Conservation (phyloP, 2,329 filamentous ascomycete species). For the Alternaria infectoria region DNA sequence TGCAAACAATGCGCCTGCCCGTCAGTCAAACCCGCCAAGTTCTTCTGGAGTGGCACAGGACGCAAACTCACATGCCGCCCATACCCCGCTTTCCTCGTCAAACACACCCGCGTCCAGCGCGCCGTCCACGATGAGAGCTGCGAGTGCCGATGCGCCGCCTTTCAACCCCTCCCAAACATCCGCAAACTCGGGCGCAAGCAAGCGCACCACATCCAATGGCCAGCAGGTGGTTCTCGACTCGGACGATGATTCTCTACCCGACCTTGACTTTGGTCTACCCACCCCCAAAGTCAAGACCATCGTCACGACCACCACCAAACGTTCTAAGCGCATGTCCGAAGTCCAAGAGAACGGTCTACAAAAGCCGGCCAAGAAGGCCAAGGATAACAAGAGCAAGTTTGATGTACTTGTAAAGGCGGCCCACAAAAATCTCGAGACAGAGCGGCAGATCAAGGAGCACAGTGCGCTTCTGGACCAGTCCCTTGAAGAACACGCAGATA, state of each 20-base stretch:
- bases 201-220: slow-evolving; percentile 61
- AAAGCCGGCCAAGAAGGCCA: slow-evolving; percentile 23
- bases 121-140: slow-evolving; percentile 1
- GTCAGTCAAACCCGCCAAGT: background rate
- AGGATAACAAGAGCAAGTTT: slow-evolving; percentile 26
- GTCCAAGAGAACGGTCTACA: slow-evolving; percentile 27
- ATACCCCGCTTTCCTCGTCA: background rate
- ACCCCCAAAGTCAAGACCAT: slow-evolving; percentile 13
- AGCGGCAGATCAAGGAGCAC: slow-evolving; percentile 32
- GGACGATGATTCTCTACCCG: slow-evolving; percentile 59
- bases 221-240: slow-evolving; percentile 65
- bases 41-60: background rate
- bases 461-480: slow-evolving; percentile 35
- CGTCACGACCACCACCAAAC: slow-evolving; percentile 10
- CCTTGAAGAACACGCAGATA: slow-evolving; percentile 13
- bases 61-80: background rate
- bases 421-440: slow-evolving; percentile 30
- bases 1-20: slow-evolving; percentile 3
- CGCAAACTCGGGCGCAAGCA: slow-evolving; percentile 49
- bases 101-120: slow-evolving; percentile 6
- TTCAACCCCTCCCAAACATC: slow-evolving; percentile 36
- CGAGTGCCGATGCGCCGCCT: slow-evolving; percentile 10
- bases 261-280: slow-evolving; percentile 56
- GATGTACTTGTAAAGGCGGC: slow-evolving; percentile 31
- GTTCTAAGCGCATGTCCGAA: slow-evolving; percentile 14